These are phyloP conservation scores for Termitomyces sp. DNA, from an alignment of 768 basidiomycete genomes.

Conservation along the genomic window DNA sequence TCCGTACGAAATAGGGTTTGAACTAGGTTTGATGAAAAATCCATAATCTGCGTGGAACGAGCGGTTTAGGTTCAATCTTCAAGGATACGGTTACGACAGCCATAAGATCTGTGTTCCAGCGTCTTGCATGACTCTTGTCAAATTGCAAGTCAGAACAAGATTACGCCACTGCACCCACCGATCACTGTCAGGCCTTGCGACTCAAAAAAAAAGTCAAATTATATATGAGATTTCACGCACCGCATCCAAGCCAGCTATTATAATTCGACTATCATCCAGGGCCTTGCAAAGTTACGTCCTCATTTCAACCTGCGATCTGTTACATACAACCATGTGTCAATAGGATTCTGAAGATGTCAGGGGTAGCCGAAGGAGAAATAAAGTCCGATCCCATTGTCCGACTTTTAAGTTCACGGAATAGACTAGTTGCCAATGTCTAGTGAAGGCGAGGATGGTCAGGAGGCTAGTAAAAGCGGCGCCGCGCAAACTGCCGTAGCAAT, in stretches of 20 bases:
- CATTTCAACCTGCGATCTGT: conserved; percentile 2
- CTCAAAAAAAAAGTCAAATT: not conserved
- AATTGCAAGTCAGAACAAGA: not conserved
- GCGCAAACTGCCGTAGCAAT: not conserved
- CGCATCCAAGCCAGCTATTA: not conserved
- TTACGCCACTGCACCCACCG: not conserved
- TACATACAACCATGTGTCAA: not conserved
- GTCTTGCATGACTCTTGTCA: not conserved
- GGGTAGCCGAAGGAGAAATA: not conserved
- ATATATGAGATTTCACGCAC: not conserved
- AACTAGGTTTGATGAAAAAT: not conserved
- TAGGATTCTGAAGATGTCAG: not conserved
- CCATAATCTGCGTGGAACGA: not conserved
- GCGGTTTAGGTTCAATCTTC: not conserved
- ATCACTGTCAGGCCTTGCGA: not conserved
- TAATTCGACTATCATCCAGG: not conserved
- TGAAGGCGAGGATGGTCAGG: not conserved
- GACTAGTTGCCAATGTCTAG: not conserved
- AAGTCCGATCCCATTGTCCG: not conserved
- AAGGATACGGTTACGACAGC: not conserved
- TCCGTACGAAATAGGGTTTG: not conserved
- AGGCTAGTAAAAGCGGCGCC: not conserved
- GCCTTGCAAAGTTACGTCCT: not conserved
- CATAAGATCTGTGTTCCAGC: not conserved
- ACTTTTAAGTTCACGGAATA: not conserved